Percentiles rank a stretch among this genome's conserved stretches.
phyloP scores from a whole-genome alignment of 1,284 basidiomycete genomes.

The Filobasidium uniguttulatum region DNA sequence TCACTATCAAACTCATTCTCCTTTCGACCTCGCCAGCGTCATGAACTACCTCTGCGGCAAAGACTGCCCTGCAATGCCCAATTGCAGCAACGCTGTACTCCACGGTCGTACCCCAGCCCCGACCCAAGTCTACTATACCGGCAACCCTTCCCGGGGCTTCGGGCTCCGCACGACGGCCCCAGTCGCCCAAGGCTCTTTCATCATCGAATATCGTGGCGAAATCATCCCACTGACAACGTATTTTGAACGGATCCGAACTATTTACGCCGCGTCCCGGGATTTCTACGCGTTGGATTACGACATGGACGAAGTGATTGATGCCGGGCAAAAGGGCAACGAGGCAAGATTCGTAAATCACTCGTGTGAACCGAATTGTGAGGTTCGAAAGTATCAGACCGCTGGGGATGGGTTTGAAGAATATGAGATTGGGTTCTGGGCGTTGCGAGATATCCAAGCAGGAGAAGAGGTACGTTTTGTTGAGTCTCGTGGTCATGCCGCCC shows the following conservation, averaged over 20 bases:
- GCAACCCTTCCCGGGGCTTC: conserved; percentile 38
- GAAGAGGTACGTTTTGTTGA: conserved; percentile 32
- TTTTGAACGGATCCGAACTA: conserved; percentile 26
- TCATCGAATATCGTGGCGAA: conserved; percentile 41
- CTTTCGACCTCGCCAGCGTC: conserved; percentile 17
- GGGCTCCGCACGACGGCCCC: conserved; percentile 35
- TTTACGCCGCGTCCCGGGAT: conserved; percentile 30
- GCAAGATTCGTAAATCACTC: conserved; percentile 41
- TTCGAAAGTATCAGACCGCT: conserved; percentile 32
- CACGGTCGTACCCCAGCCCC: conserved; percentile 24
- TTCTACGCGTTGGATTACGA: conserved; percentile 41
- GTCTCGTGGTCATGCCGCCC: neutral
- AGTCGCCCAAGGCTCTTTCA: conserved; percentile 37
- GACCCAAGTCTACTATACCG: conserved; percentile 35
- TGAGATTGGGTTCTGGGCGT: conserved; percentile 38
- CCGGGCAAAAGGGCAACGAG: conserved; percentile 38
- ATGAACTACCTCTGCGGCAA: conserved; percentile 40
- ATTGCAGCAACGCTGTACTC: conserved; percentile 29
- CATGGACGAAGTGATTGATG: conserved; percentile 39
- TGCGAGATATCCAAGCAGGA: conserved; percentile 35
- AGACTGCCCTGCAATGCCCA: conserved; percentile 36
- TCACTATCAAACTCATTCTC: neutral
- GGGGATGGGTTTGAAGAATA: conserved; percentile 38
- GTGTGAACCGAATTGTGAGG: conserved; percentile 37
- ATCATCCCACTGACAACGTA: conserved; percentile 22